Conservation (phyloP, 768 basidiomycete genomes). For the Termitomyces sp. region DNA sequence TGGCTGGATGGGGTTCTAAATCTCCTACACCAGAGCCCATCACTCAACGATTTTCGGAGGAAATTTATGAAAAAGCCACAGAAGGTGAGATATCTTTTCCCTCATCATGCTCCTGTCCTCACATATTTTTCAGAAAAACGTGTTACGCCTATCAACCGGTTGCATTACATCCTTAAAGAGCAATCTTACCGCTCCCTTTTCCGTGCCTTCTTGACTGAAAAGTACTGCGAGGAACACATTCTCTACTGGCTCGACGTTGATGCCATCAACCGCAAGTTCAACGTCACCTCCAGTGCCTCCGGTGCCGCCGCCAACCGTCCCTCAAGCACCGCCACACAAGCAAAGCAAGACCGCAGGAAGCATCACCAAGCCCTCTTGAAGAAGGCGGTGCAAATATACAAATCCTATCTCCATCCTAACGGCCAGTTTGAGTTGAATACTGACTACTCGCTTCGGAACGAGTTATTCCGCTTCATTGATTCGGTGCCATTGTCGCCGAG, state of each 20-base stretch:
- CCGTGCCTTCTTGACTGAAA: slow-evolving; percentile 8
- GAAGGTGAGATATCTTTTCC: background rate
- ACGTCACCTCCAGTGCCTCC: slow-evolving; percentile 10
- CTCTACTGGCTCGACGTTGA: slow-evolving; percentile 13
- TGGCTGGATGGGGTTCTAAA: slow-evolving; percentile 9
- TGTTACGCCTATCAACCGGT: background rate
- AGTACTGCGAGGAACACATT: slow-evolving; percentile 13
- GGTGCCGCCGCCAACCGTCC: background rate
- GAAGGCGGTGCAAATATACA: slow-evolving; percentile 10
- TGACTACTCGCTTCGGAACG: slow-evolving; percentile 9
- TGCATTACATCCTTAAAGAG: slow-evolving; percentile 9
- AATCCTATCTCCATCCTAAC: slow-evolving; percentile 10
- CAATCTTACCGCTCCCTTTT: slow-evolving; percentile 8
- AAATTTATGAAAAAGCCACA: background rate
- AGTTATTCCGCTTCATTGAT: slow-evolving; percentile 10
- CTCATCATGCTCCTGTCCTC: background rate
- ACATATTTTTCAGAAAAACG: background rate
- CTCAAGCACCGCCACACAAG: background rate
- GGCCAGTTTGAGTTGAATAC: slow-evolving; percentile 13
- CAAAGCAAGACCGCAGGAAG: slow-evolving; percentile 6
- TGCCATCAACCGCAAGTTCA: slow-evolving; percentile 9
- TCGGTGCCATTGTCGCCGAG: background rate
- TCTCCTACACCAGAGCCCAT: background rate
- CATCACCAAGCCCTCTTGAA: slow-evolving; percentile 8
- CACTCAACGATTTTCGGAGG: background rate